phyloP scores from a whole-genome alignment of 306 rosid species.

The Dalbergia cochinchinensis region DNA sequence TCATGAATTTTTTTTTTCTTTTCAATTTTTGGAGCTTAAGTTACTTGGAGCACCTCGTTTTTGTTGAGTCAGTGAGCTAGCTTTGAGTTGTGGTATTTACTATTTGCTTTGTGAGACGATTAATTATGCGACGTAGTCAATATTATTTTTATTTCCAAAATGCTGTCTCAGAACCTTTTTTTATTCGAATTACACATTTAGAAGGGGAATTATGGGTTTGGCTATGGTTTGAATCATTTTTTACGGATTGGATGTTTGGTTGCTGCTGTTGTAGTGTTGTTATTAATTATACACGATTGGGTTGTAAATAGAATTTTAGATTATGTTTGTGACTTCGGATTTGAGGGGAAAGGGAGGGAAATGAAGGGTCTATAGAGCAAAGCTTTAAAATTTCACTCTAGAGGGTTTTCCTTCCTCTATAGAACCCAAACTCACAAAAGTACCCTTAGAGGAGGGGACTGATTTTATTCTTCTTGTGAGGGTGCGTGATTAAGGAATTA shows the following conservation, averaged over 20 bases:
- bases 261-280: conserved; percentile 3
- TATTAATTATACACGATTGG: conserved; percentile 1
- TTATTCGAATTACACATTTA: too few relatives aligned
- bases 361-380: too few relatives aligned
- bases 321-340: too few relatives aligned
- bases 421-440: too few relatives aligned
- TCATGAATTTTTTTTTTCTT: not conserved
- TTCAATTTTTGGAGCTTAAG: conserved; percentile 17
- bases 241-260: not conserved
- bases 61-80: conserved; percentile 5
- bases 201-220: conserved; percentile 9
- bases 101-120: too few relatives aligned
- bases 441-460: not conserved
- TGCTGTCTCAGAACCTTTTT: too few relatives aligned
- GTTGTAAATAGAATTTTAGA: conserved; percentile 15
- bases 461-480: not conserved
- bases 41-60: conserved; percentile 12
- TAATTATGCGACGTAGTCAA: too few relatives aligned
- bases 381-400: too few relatives aligned
- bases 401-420: too few relatives aligned
- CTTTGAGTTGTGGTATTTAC: conserved; percentile 1
- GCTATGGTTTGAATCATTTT: not conserved
- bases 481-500: not conserved
- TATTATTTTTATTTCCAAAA: too few relatives aligned
- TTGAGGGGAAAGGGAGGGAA: too few relatives aligned